Conservation (phyloP, 2,329 filamentous ascomycete species). For the Dothiorella sarmentorum region DNA sequence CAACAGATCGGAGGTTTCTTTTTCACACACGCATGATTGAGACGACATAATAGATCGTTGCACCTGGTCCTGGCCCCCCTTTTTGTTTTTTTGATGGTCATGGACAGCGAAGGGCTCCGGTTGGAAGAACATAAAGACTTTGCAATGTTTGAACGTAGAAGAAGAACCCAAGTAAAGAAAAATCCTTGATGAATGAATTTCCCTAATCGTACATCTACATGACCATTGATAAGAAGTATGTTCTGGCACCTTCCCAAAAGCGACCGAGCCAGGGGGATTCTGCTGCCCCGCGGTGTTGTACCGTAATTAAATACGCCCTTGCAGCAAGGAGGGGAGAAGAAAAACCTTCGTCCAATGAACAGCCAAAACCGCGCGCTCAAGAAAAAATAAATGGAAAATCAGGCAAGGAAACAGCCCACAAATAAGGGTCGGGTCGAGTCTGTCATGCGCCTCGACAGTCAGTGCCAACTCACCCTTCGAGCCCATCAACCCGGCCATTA, state of each 20-base stretch:
- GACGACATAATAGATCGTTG: constrained; percentile 13
- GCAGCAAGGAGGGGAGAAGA: too few relatives aligned
- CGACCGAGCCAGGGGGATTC: too few relatives aligned
- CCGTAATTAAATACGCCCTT: too few relatives aligned
- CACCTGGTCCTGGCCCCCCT: neutral
- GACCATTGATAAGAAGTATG: too few relatives aligned
- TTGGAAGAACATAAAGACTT: constrained; percentile 7
- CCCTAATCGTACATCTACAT: neutral
- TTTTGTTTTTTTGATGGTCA: neutral
- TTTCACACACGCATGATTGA: neutral
- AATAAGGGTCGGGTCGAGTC: too few relatives aligned
- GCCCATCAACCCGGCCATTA: too few relatives aligned
- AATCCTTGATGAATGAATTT: neutral
- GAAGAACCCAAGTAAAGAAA: too few relatives aligned
- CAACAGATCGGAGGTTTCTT: neutral
- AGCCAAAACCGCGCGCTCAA: neutral
- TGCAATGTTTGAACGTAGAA: constrained; percentile 9
- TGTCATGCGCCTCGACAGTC: too few relatives aligned
- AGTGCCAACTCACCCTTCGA: too few relatives aligned
- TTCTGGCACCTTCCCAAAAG: too few relatives aligned
- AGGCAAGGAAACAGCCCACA: neutral
- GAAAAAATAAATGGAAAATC: neutral
- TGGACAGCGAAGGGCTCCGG: neutral
- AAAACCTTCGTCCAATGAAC: neutral
- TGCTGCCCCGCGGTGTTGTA: too few relatives aligned